Base-by-base conservation (phyloP, 768 basidiomycete genomes). In the Trametes elegans region DNA sequence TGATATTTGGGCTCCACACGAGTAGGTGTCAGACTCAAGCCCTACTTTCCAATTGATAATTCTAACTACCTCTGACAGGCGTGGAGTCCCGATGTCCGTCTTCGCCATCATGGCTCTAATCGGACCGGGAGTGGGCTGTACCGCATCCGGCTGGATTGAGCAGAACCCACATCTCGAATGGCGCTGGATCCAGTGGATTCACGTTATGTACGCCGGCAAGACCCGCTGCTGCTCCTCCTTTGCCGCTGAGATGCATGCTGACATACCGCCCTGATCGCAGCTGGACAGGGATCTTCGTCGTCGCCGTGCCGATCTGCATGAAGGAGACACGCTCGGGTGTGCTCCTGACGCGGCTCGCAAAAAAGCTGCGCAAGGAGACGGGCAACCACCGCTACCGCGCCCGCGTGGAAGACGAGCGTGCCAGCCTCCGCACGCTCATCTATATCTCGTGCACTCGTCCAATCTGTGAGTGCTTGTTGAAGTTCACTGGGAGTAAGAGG, bases 101-200 rank as follows among this genome's bases (percentile, higher is more conserved):
- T 95, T 90, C 66, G 74, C 87, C 0, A 61, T 83, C 5, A 71
- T 75, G 0, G 87, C 83, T 0, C 64, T 91, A 9, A 79, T 77
- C 2, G 84, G 82, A 0, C 81, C 79, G 0, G 87, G 83, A 0
- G 31, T 90, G 1, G 90, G 83, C 3, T 84, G 89, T 0, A 64
- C 87, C 0, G 64, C 78, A 3, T 81, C 82, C 21, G 85, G 84
- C 13, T 89, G 83, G 82, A 75, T 88, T 19, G 85, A 88, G 63
- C 76, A 79, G 57, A 79, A 82, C 55, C 64, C 72, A 0, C 71
- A 70, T 18, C 66, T 91, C 1, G 75, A 76, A 58, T 92, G 90
- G 88, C 74, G 88, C 24, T 92, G 90, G 88, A 89, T 94, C 23
- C 83, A 90, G 62, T 92, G 89, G 90, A 78, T 90, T 8, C 82